Evolutionary conservation across 257 asterid genomes (phyloP), one percentile per base, ranked within the genome.

Genomic region (Forsythia viridissima): DNA sequence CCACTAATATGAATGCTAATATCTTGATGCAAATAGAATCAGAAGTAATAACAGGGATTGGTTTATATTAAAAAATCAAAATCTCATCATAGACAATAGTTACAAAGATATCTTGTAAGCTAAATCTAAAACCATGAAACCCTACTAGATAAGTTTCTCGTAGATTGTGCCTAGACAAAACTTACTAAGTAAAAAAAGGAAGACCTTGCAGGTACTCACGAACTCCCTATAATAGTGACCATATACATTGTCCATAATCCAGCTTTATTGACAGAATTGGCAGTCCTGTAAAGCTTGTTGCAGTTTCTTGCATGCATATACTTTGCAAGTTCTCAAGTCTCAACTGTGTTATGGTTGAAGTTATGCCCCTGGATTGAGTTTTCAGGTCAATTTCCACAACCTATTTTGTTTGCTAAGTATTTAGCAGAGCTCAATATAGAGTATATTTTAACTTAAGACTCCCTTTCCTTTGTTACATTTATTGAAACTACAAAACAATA

Each of bases 221-320:
- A 61, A 24, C 69, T 61, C 11, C 69, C 36, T 20, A 8, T 13
- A 9, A 9, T 61, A 61, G 36, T 61, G 69, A 21, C 38, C 38
- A 21, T 21, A 5, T 6, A 61, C 6, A 16, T 61, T 61, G 68
- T 61, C 69, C 38, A 20, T 20, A 20, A 20, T 61, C 37, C 69
- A 61, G 38, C 69, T 61, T 24, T 61, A 24, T 61, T 21, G 69
- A 61, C 6, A 4, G 69, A 24, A 61, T 61, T 21, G 38, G 69
- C 69, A 61, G 69, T 61, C 69, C 16, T 61, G 2, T 61, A 61
- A 10, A 61, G 69, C 38, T 61, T 24, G 38, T 61, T 61, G 38
- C 69, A 0, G 69, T 61, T 59, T 61, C 69, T 61, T 61, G 69
- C 69, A 20, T 61, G 69, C 38, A 57, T 61, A 61, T 61, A 61